These are phyloP conservation scores for Sisymbrium irio DNA, from an alignment of 345 rosid species.

Conservation along the genomic window DNA sequence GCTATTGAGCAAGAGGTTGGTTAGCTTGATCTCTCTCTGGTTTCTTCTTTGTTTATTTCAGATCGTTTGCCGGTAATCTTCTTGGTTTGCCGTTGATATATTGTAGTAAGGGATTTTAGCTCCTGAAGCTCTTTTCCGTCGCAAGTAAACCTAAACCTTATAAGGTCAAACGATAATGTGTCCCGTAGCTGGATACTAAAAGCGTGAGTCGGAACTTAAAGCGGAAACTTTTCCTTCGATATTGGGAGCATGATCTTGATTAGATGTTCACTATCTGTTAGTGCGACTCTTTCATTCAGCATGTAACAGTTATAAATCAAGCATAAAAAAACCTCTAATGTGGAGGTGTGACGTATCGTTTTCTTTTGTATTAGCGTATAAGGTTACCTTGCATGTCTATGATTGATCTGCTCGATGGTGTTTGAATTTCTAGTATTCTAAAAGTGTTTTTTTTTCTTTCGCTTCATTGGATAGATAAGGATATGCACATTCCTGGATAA, in stretches of 20 bases:
- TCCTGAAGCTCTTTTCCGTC: constrained; percentile 3
- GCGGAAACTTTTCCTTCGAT: neutral
- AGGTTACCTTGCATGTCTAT: neutral
- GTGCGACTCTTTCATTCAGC: neutral
- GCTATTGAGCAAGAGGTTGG: constrained; percentile 96
- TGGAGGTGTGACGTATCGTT: constrained; percentile 4
- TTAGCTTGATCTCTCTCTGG: constrained; percentile 10
- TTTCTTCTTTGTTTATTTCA: constrained; percentile 11
- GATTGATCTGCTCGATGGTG: constrained; percentile 7
- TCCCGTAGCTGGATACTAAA: constrained; percentile 1
- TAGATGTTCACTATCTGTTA: neutral
- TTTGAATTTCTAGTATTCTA: constrained; percentile 10
- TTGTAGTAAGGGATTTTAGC: neutral
- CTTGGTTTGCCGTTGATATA: neutral
- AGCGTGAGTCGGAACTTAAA: constrained; percentile 10
- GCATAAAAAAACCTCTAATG: neutral
- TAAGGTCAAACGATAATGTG: neutral
- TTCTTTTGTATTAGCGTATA: neutral
- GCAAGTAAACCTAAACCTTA: neutral
- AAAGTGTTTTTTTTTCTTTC: neutral
- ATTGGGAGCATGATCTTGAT: neutral
- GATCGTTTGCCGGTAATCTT: neutral
- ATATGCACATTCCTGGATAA: constrained; percentile 77
- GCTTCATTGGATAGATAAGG: constrained; percentile 50
- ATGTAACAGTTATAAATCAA: constrained; percentile 2